phyloP scores from a whole-genome alignment of 257 asterid species.

The Solanum piurae region DNA sequence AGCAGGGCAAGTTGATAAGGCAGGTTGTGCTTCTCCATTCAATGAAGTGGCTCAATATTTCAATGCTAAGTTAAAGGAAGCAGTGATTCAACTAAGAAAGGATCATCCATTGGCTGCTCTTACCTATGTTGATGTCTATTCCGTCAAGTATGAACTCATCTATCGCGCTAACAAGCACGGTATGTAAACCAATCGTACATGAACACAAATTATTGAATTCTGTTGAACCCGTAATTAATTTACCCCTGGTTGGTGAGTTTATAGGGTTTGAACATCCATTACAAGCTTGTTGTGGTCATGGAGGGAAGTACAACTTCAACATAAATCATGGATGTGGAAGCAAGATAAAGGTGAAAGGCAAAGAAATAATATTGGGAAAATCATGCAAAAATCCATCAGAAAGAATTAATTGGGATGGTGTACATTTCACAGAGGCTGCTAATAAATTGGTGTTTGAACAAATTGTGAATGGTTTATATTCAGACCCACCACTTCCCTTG shows the following conservation, averaged over 20 bases:
- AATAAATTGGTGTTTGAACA: slow-evolving; percentile 58
- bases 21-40: slow-evolving; percentile 58
- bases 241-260: not conserved
- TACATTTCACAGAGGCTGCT: slow-evolving; percentile 71
- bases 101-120: slow-evolving; percentile 53
- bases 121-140: slow-evolving; percentile 69
- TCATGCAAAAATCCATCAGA: slow-evolving; percentile 60
- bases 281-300: slow-evolving; percentile 81
- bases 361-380: slow-evolving; percentile 50
- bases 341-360: slow-evolving; percentile 46
- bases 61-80: slow-evolving; percentile 44
- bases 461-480: slow-evolving; percentile 58
- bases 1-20: slow-evolving; percentile 43
- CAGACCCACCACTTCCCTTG: slow-evolving; percentile 74
- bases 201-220: too few relatives aligned
- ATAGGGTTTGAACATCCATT: slow-evolving; percentile 68
- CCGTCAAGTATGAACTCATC: slow-evolving; percentile 71
- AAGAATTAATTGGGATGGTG: slow-evolving; percentile 71
- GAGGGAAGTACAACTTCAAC: slow-evolving; percentile 83
- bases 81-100: slow-evolving; percentile 37
- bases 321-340: slow-evolving; percentile 49
- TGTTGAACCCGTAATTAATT: too few relatives aligned
- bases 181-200: not conserved
- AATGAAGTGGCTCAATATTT: slow-evolving; percentile 55
- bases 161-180: slow-evolving; percentile 47